A percentile compares a stretch with the other conserved stretches of the same genome.
Conservation (phyloP, 106 monocot species). For the Apostasia shenzhenica region DNA sequence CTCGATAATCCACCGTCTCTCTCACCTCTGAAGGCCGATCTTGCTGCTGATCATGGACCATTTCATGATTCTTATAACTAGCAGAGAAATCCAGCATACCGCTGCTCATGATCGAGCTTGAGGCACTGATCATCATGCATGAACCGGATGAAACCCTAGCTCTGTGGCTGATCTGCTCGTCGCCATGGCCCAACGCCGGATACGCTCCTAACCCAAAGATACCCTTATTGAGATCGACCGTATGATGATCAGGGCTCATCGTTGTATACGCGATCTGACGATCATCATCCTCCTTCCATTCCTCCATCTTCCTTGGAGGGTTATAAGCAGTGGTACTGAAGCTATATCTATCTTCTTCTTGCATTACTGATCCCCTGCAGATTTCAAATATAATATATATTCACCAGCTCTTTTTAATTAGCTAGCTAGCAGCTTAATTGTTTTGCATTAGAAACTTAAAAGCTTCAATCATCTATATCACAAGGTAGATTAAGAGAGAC, state of each 20-base stretch:
- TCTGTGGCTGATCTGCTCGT: constrained; percentile 9
- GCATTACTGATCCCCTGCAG: constrained; percentile 60
- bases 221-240: constrained; percentile 25
- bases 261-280: constrained; percentile 10
- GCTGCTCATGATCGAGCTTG: constrained; percentile 27
- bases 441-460: neutral
- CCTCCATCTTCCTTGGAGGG: constrained; percentile 35
- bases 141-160: constrained; percentile 29
- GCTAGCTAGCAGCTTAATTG: neutral
- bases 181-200: constrained; percentile 9
- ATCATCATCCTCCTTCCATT: constrained; percentile 35
- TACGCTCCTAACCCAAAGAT: neutral
- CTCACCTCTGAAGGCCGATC: constrained; percentile 44
- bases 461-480: neutral
- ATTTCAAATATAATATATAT: neutral
- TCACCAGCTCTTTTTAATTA: neutral
- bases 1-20: neutral
- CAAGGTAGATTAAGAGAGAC: neutral
- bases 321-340: constrained; percentile 10
- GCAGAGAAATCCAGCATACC: constrained; percentile 46
- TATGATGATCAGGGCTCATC: neutral
- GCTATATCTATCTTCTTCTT: constrained; percentile 39
- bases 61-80: too few relatives aligned
- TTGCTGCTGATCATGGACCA: constrained; percentile 8
- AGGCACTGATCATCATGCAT: constrained; percentile 25